phyloP scores from a whole-genome alignment of 2,329 filamentous ascomycete genomes.

The Proliferodiscus dingleyae region DNA sequence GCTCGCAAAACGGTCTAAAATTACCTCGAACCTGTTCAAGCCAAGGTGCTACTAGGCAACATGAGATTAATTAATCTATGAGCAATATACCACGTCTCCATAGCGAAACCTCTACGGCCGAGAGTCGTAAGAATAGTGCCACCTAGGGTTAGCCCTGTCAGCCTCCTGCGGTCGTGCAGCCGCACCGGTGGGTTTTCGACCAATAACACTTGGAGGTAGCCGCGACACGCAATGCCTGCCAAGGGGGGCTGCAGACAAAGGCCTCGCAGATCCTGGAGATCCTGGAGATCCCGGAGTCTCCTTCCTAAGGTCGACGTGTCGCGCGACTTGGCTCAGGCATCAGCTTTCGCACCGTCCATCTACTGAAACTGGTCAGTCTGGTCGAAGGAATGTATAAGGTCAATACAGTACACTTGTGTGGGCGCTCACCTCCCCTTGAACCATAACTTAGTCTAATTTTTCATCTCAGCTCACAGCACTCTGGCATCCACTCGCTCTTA shows the following conservation, averaged over 20 bases:
- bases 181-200: slow-evolving; percentile 5
- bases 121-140: neutral
- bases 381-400: neutral
- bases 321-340: neutral
- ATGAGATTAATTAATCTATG: neutral
- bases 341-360: slow-evolving; percentile 2
- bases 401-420: slow-evolving; percentile 1
- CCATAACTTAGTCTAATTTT: slow-evolving; percentile 4
- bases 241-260: slow-evolving; percentile 4
- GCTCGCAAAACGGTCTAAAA: neutral
- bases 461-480: slow-evolving; percentile 7
- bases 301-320: slow-evolving; percentile 1
- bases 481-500: slow-evolving; percentile 5
- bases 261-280: too few relatives aligned
- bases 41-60: neutral
- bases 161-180: neutral
- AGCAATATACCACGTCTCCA: neutral
- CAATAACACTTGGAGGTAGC: slow-evolving; percentile 5
- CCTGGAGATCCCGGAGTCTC: neutral
- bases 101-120: neutral
- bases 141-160: neutral
- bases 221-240: slow-evolving; percentile 5
- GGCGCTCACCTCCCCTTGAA: neutral
- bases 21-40: neutral
- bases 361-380: neutral